These are phyloP conservation scores for Serendipita indica DNA, from an alignment of 768 basidiomycete genomes.

Conservation along the genomic window DNA sequence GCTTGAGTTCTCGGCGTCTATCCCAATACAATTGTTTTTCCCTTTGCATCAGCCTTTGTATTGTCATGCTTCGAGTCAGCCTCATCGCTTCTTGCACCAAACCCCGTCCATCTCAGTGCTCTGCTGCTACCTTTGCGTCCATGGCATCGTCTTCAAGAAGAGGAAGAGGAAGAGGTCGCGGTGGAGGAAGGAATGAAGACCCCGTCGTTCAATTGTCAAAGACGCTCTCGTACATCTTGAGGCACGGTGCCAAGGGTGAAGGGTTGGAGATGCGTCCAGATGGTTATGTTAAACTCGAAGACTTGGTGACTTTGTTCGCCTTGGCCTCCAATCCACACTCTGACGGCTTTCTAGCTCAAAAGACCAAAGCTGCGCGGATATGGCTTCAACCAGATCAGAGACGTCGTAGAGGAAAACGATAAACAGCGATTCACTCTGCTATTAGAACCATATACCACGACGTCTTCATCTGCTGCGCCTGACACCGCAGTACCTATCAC, in stretches of 20 bases:
- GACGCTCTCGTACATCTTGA: conserved; percentile 78
- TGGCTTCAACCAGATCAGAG: conserved; percentile 38
- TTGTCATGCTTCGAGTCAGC: conserved; percentile 4
- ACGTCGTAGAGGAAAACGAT: conserved; percentile 49
- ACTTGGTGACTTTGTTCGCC: conserved; percentile 50
- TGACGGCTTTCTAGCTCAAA: conserved; percentile 36
- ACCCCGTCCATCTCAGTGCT: background rate
- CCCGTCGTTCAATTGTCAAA: conserved; percentile 65
- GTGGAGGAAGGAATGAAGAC: conserved; percentile 31
- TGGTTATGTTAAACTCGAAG: conserved; percentile 69
- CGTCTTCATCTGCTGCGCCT: background rate
- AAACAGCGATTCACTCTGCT: conserved; percentile 53
- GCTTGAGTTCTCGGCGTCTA: too few relatives aligned
- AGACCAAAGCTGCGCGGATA: conserved; percentile 52
- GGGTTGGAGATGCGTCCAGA: conserved; percentile 63
- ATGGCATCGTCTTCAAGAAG: background rate
- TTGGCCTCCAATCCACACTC: background rate
- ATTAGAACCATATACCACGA: conserved; percentile 27
- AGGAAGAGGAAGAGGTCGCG: background rate
- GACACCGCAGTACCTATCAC: background rate
- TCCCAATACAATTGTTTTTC: background rate
- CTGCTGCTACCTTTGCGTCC: background rate
- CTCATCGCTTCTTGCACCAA: background rate
- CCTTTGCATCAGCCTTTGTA: background rate
- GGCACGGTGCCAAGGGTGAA: conserved; percentile 73